Evolutionary conservation across 2,329 filamentous ascomycete species (phyloP), one percentile per base, ranked within the genome.

Genomic region (Fusarium robinianum): DNA sequence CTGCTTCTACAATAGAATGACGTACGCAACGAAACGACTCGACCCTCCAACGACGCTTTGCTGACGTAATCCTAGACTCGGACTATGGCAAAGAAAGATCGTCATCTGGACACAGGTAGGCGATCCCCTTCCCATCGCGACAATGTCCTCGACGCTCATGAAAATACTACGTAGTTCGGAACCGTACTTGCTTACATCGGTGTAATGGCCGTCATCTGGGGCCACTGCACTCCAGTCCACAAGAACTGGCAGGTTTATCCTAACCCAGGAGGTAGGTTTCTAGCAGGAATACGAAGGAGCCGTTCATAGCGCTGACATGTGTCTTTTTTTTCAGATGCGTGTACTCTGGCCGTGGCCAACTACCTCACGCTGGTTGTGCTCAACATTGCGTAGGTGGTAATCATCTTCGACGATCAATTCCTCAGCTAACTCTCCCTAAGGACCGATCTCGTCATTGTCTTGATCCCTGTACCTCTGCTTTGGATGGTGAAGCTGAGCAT

Each of bases 1-100:
- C n/a, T 73, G 66, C 46, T 69, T 73, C 43, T 73, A 70, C 48
- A 61, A 64, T 32, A 64, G 72, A 27, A 63, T 74, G 47, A 74
- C 71, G 70, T 72, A 60, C 32, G 67, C 9, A 23, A 4, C 14
- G 4, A n/a, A n/a, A n/a, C n/a, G n/a, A n/a, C n/a, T 53, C 9
- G 12, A 22, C 12, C 10, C 3, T 11, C 5, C 5, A 12, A 24
- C 11, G 5, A 8, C 4, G 14, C 7, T 6, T 17, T 14, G 26
- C 55, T 60, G 19, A 61, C 16, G 34, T 4, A 2, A 11, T 4
- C 30, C 3, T 31, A 69, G 70, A 0, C 59, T 70, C 12, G 68
- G 65, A 1, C 58, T 72, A 4, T 60, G 58, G 45, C 67, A 71
- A 40, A 65, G 68, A 30, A 68, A 65, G 34, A 33, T 67, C 16